These are phyloP conservation scores for Candida boidinii DNA, from an alignment of 805 yeast genomes.

Conservation along the genomic window DNA sequence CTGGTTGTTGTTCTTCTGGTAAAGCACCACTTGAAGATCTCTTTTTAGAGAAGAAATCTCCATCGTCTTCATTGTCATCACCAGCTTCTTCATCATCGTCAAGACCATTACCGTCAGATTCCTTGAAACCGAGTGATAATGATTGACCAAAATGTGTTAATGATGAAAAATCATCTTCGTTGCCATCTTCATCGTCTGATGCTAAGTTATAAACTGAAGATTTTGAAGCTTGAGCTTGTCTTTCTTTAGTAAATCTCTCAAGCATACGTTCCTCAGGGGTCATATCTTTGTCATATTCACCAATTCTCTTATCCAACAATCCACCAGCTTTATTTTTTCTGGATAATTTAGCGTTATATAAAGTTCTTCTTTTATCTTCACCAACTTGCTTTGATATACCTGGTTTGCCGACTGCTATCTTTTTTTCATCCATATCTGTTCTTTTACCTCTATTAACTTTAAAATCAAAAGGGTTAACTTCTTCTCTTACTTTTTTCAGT, in stretches of 20 bases:
- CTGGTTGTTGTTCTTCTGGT: constrained; percentile 23
- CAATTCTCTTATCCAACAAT: constrained; percentile 80
- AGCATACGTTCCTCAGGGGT: constrained; percentile 91
- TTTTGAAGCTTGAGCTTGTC: constrained; percentile 54
- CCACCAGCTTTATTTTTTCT: constrained; percentile 70
- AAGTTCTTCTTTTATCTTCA: constrained; percentile 50
- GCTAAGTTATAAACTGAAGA: constrained; percentile 65
- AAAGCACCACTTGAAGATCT: constrained; percentile 13
- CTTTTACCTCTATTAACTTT: constrained; percentile 62
- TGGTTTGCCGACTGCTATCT: constrained; percentile 56
- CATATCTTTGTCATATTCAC: constrained; percentile 66
- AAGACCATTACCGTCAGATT: constrained; percentile 18
- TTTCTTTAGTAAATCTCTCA: constrained; percentile 87
- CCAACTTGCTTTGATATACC: constrained; percentile 62
- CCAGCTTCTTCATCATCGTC: constrained; percentile 13
- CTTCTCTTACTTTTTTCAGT: constrained; percentile 58
- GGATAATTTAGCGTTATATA: constrained; percentile 58
- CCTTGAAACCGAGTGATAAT: constrained; percentile 19
- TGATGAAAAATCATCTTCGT: constrained; percentile 32
- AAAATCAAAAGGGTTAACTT: constrained; percentile 86
- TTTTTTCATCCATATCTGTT: constrained; percentile 33
- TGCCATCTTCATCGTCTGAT: constrained; percentile 50
- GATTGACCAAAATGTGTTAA: constrained; percentile 79
- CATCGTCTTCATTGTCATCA: constrained; percentile 26
- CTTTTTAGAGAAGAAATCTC: constrained; percentile 26